phyloP scores from a whole-genome alignment of 805 yeast genomes.

The Starmerella riodocensis region DNA sequence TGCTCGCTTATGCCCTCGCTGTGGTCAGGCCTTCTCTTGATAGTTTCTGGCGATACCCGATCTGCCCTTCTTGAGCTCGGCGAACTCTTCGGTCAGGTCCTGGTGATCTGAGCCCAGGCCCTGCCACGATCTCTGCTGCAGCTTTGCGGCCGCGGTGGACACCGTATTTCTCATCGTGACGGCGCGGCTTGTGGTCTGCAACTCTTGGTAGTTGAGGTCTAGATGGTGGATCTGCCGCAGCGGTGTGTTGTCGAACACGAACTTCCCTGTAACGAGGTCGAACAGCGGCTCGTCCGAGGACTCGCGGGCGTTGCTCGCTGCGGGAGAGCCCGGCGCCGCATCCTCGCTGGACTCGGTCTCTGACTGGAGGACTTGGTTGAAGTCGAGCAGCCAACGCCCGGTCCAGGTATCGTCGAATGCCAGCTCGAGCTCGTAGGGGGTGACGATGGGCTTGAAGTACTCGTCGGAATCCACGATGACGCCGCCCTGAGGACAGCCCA shows the following conservation, averaged over 20 bases:
- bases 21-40: constrained; percentile 34
- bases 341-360: neutral
- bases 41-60: constrained; percentile 88
- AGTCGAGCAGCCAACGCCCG: constrained; percentile 84
- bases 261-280: constrained; percentile 76
- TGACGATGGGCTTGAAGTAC: constrained; percentile 79
- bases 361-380: constrained; percentile 38
- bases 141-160: constrained; percentile 71
- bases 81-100: constrained; percentile 48
- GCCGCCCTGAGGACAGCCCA: constrained; percentile 93
- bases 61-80: constrained; percentile 67
- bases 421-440: constrained; percentile 79
- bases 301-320: constrained; percentile 16
- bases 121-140: constrained; percentile 67
- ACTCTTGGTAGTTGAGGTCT: constrained; percentile 38
- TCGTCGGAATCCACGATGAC: constrained; percentile 65
- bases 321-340: constrained; percentile 18
- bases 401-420: constrained; percentile 82
- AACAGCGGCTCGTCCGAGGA: constrained; percentile 54
- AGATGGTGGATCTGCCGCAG: constrained; percentile 53
- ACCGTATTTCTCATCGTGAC: constrained; percentile 63
- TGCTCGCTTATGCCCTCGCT: no score
- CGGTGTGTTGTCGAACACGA: constrained; percentile 59
- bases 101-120: constrained; percentile 80
- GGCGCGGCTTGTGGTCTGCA: constrained; percentile 21